These are phyloP conservation scores for Vitis hybrid DNA, from an alignment of 177 flowering plant genomes.

Conservation along the genomic window DNA sequence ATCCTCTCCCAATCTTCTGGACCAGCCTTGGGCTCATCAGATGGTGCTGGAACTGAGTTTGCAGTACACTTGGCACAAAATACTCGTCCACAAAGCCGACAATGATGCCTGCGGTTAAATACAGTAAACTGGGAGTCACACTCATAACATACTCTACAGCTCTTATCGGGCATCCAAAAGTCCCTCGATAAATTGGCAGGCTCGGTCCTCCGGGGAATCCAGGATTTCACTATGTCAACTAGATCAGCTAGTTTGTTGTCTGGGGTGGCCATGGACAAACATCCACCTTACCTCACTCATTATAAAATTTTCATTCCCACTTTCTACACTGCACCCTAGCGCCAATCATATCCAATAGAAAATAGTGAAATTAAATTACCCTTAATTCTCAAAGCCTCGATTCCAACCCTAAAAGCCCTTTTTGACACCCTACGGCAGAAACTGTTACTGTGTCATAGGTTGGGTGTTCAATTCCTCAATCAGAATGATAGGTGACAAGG, in stretches of 20 bases:
- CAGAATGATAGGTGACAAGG: too few species aligned
- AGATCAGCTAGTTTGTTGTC: conserved; percentile 57
- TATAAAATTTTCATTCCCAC: conserved; percentile 52
- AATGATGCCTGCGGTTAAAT: conserved; percentile 81
- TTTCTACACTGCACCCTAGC: neutral
- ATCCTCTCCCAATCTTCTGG: conserved; percentile 69
- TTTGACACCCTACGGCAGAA: too few species aligned
- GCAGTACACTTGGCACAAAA: conserved; percentile 87
- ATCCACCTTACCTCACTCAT: conserved; percentile 51
- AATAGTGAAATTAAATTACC: too few species aligned
- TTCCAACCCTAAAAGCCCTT: too few species aligned
- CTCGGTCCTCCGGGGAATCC: conserved; percentile 71
- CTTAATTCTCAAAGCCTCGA: too few species aligned
- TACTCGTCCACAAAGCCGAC: conserved; percentile 82
- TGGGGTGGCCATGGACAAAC: conserved; percentile 59
- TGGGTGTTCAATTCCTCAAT: too few species aligned
- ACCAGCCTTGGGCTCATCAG: conserved; percentile 36
- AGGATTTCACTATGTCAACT: conserved; percentile 54
- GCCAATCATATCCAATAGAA: too few species aligned
- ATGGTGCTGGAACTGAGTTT: conserved; percentile 62
- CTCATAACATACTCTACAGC: conserved; percentile 90
- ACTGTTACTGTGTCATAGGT: too few species aligned
- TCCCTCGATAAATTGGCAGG: conserved; percentile 77
- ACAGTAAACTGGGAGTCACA: conserved; percentile 81
- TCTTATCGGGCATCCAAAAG: conserved; percentile 97